Evolutionary conservation across 2,329 filamentous ascomycete species (phyloP), one percentile per base, ranked within the genome.

Genomic region (Ceratocystis diversiconidia): DNA sequence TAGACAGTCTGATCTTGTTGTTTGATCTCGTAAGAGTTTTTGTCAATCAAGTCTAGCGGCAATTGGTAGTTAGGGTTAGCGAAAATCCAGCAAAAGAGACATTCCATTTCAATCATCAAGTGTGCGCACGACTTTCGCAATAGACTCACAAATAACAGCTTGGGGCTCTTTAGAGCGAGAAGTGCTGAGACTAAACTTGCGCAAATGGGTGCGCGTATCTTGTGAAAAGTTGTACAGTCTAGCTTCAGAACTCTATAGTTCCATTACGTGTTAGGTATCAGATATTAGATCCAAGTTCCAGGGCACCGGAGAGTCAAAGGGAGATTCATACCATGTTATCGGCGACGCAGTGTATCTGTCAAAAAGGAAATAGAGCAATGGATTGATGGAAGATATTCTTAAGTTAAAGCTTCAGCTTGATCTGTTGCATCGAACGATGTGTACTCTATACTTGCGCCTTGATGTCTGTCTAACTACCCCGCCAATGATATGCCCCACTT

Each of bases 161-260:
- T 96, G 90, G 0, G 92, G 88, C 60, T 87, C 85, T 73, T 87
- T 92, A 63, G 90, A 86, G 70, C 94, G 82, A 43, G 92, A 96
- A 1, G 94, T 97, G 30, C 87, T 85, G 32, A 99, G 82, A 62
- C 94, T 89, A 79, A 99, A 99, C 77, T 96, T 97, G 75, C 90
- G 88, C 70, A 99, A 84, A 73, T 92, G 87, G 70, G 91, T 86
- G 77, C 88, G 94, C 59, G 90, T 96, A 77, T 94, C 90, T 69
- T 85, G 83, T 41, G 91, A 95, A 83, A 97, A 95, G 67, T 89
- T 90, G 79, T 96, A 97, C 69, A 97, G 82, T 71, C 91, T 83
- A 68, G 90, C 86, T 80, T 96, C 92, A 73, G 92, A 95, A 72
- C 85, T 76, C 79, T 80, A 43, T 25, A n/a, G 55, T 59, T 30